A percentile compares a stretch with the other conserved stretches of the same genome.
Evolutionary conservation across 2,329 filamentous ascomycete species (phyloP).

Genomic region (Apiospora saccharicola): DNA sequence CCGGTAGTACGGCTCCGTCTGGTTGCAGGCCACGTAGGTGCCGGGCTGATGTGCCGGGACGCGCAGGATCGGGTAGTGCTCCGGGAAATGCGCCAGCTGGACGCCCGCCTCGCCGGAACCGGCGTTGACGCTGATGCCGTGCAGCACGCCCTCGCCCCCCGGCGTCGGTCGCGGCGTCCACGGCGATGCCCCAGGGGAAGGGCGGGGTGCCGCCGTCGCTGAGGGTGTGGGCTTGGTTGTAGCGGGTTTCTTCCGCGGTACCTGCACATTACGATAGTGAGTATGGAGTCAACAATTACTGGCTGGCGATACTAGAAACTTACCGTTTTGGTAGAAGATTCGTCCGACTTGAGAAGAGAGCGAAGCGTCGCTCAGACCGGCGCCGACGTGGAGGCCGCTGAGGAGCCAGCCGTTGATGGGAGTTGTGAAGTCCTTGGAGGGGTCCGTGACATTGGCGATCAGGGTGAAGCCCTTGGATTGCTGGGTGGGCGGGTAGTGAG

Average conservation of each 20-base stretch:
- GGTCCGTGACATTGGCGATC: constrained; percentile 54
- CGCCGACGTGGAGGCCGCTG: constrained; percentile 52
- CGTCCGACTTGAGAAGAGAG: constrained; percentile 40
- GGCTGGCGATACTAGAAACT: not conserved
- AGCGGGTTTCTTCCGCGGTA: constrained; percentile 46
- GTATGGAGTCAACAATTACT: no score
- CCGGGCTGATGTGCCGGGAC: constrained; percentile 35
- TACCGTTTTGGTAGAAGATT: constrained; percentile 59
- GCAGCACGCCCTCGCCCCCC: constrained; percentile 34
- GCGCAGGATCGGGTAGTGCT: constrained; percentile 45
- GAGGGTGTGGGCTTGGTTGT: constrained; percentile 45
- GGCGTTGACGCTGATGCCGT: constrained; percentile 45
- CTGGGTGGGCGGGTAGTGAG: constrained; percentile 34
- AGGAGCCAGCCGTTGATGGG: constrained; percentile 51
- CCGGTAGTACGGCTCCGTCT: constrained; percentile 51
- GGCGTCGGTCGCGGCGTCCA: constrained; percentile 36
- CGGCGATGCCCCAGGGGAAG: constrained; percentile 47
- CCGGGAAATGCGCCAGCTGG: constrained; percentile 44
- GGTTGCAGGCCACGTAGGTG: constrained; percentile 53
- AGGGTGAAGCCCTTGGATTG: constrained; percentile 48
- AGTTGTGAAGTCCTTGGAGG: constrained; percentile 47
- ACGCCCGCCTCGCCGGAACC: constrained; percentile 47
- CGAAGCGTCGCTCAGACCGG: constrained; percentile 49
- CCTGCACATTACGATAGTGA: constrained; percentile 19
- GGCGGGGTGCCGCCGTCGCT: constrained; percentile 50